Percentiles rank a stretch among this genome's conserved stretches.
These are phyloP conservation scores for Magnusiomyces paraingens DNA, from an alignment of 1,139 yeast species.

Conservation along the genomic window DNA sequence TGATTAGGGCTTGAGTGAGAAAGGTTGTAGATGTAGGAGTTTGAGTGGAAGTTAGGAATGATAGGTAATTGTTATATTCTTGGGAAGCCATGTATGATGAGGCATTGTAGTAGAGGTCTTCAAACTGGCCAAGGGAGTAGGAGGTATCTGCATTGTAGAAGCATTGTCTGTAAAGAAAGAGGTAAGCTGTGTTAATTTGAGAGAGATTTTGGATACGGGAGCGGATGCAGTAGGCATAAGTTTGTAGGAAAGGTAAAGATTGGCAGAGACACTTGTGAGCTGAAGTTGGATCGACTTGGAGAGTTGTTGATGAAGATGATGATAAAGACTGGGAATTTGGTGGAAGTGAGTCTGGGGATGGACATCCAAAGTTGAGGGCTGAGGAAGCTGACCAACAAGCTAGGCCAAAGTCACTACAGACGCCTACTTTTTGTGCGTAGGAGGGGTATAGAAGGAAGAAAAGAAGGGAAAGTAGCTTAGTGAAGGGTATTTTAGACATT, in stretches of 20 bases:
- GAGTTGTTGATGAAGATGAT: background rate
- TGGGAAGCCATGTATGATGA: background rate
- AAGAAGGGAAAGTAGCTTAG: too few relatives aligned
- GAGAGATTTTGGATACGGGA: conserved; percentile 7
- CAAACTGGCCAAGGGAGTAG: conserved; percentile 13
- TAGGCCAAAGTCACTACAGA: conserved; percentile 12
- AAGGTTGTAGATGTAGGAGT: background rate
- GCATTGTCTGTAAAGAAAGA: conserved; percentile 12
- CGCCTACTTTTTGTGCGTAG: conserved; percentile 15
- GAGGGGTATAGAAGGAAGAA: background rate
- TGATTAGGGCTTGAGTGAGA: background rate
- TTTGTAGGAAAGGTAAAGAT: conserved; percentile 11
- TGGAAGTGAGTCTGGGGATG: background rate
- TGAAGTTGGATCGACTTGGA: conserved; percentile 1
- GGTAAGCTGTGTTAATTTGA: conserved; percentile 11
- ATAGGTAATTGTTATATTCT: background rate
- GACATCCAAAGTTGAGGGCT: conserved; percentile 13
- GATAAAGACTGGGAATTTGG: background rate
- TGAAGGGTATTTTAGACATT: too few relatives aligned
- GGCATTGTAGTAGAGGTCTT: conserved; percentile 12
- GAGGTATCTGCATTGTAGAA: conserved; percentile 10
- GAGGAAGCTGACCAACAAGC: conserved; percentile 15
- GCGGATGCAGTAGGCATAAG: conserved; percentile 13
- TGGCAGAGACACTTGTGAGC: conserved; percentile 10
- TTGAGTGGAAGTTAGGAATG: background rate